A percentile compares a stretch with the other conserved stretches of the same genome.
These are phyloP conservation scores for Trametes pubescens DNA, from an alignment of 1,284 basidiomycete species.

Conservation along the genomic window DNA sequence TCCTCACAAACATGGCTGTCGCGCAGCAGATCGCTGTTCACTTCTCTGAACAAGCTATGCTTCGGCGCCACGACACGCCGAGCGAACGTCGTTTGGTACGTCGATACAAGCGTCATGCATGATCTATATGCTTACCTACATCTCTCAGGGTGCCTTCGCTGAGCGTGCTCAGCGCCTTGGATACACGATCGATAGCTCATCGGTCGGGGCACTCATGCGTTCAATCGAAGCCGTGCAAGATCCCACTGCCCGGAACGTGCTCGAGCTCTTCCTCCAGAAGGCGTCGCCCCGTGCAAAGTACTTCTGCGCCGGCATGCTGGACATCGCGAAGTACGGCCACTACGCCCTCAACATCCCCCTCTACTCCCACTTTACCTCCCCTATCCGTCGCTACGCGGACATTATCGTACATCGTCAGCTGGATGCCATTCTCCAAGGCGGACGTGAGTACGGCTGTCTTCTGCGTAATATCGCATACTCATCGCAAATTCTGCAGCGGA, in stretches of 20 bases:
- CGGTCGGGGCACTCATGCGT: conserved; percentile 84
- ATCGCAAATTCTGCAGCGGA: conserved; percentile 53
- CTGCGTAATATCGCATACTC: conserved; percentile 15
- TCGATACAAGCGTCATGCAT: conserved; percentile 24
- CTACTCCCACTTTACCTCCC: conserved; percentile 98
- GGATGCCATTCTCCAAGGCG: conserved; percentile 85
- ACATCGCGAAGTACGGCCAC: conserved; percentile 98
- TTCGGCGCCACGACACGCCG: conserved; percentile 93
- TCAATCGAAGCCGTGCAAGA: conserved; percentile 82
- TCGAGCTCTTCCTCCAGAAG: conserved; percentile 88
- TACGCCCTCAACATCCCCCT: conserved; percentile 92
- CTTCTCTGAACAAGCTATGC: conserved; percentile 93
- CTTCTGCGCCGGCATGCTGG: conserved; percentile 99
- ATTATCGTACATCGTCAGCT: conserved; percentile 97
- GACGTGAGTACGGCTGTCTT: conserved; percentile 53
- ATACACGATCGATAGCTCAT: conserved; percentile 82
- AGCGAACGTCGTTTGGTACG: conserved; percentile 87
- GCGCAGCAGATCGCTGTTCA: conserved; percentile 94
- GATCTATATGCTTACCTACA: neutral
- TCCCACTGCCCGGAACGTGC: conserved; percentile 73
- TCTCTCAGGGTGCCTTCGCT: conserved; percentile 71
- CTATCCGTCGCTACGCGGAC: conserved; percentile 94
- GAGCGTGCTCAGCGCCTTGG: conserved; percentile 88
- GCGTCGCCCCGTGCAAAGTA: conserved; percentile 94
- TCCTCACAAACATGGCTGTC: conserved; percentile 89